Base-by-base conservation (phyloP, 768 basidiomycete species). In the Kwoniella mangroviensis region DNA sequence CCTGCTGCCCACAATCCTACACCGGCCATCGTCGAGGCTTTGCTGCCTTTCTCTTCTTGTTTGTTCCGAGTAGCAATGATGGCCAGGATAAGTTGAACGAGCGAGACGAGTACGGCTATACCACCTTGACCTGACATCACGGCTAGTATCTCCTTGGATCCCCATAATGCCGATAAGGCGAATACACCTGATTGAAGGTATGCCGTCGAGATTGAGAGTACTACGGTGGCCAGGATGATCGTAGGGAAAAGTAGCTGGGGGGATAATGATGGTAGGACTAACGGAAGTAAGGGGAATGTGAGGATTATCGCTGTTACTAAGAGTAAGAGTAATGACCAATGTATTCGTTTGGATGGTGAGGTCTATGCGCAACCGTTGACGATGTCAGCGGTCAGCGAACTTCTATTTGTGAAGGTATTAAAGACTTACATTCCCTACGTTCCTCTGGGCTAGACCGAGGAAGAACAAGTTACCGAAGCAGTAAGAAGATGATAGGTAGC, bases 61-160 rank as follows among this genome's bases (percentile, higher is more conserved):
- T 22, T 54, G 12, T 19, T 57, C 34, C 9, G 52, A 24, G 55
- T 26, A 10, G 62, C 17, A 11, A 80, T 65, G 56, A 77, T 52
- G 17, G 79, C 78, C 2, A 91, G 89, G 42, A 89, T 70, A 9
- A 93, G 86, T 76, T 94, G 92, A 0, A 93, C 89, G 1, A 86
- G 84, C 63, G 92, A 92, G 71, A 94, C 89, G 1, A 88, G 89
- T 13, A 95, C 91, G 0, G 90, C 94, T 1, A 94, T 88, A 0
- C 91, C 92, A 0, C 91, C 93, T 83, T 94, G 92, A 12, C 92
- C 93, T 2, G 92, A 88, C 86, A 94, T 88, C 79, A 91, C 80
- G 19, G 80, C 85, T 80, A 94, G 91, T 62, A 94, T 87, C 13
- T 89, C 89, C 7, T 86, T 81, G 2, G 89, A 87, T 0, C 93